Percentiles rank a stretch among this genome's conserved stretches.
phyloP scores from a whole-genome alignment of 78 protist species.

The Polysphondylium violaceum region DNA sequence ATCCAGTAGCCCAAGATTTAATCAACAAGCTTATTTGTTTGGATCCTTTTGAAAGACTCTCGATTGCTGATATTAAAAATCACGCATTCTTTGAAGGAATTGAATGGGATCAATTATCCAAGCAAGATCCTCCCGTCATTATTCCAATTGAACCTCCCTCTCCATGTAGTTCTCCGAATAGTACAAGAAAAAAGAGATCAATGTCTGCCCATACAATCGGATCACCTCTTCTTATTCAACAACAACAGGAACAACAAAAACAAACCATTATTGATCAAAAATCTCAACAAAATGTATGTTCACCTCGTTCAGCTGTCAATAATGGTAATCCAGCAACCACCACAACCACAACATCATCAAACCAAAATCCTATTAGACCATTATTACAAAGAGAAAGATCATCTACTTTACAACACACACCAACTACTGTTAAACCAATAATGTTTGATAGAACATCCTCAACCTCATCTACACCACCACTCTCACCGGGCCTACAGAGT shows the following conservation, averaged over 20 bases:
- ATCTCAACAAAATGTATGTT: background rate
- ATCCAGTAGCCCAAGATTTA: conserved; percentile 76
- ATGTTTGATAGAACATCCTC: background rate
- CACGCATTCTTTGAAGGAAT: conserved; percentile 86
- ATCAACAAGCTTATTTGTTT: conserved; percentile 62
- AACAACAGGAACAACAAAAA: conserved; percentile 14
- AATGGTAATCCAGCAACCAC: too few species aligned
- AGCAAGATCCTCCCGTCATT: conserved; percentile 65
- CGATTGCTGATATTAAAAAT: conserved; percentile 44
- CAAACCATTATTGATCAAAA: background rate
- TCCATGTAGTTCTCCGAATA: conserved; percentile 21
- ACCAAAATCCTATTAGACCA: too few species aligned
- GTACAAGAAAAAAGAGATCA: conserved; percentile 25
- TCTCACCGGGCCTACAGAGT: background rate
- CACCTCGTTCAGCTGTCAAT: background rate
- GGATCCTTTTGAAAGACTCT: conserved; percentile 63
- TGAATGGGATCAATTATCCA: conserved; percentile 46
- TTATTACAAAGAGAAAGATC: conserved; percentile 37
- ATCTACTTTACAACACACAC: conserved; percentile 13
- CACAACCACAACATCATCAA: conserved; percentile 6
- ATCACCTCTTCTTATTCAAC: background rate
- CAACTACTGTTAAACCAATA: too few species aligned
- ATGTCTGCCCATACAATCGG: conserved; percentile 19
- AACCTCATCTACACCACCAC: background rate
- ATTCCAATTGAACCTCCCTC: conserved; percentile 42